A percentile compares a stretch with the other conserved stretches of the same genome.
phyloP scores from a whole-genome alignment of 148 eudicot species.

The Rhododendron ovatum region DNA sequence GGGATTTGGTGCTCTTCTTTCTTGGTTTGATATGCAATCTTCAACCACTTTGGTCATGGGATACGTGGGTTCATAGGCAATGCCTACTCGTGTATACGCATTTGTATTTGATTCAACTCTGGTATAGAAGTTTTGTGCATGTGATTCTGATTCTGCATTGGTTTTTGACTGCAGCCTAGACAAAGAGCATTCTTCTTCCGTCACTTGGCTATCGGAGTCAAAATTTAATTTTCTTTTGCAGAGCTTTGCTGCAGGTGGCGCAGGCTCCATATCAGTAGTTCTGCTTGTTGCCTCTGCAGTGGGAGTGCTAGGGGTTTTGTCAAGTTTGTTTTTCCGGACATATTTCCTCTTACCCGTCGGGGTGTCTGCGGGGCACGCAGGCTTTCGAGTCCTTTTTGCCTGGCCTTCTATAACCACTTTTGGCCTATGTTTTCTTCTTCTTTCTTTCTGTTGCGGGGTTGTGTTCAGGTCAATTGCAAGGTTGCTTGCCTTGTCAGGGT shows the following conservation, averaged over 20 bases:
- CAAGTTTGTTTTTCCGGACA: slow-evolving; percentile 41
- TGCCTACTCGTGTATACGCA: slow-evolving; percentile 25
- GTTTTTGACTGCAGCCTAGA: slow-evolving; percentile 14
- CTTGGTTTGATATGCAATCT: slow-evolving; percentile 26
- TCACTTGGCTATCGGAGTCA: slow-evolving; percentile 39
- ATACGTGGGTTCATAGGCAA: slow-evolving; percentile 23
- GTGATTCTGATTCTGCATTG: slow-evolving; percentile 16
- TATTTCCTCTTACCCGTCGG: slow-evolving; percentile 49
- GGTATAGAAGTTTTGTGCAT: slow-evolving; percentile 16
- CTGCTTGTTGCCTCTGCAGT: slow-evolving; percentile 20
- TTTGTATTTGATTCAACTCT: slow-evolving; percentile 22
- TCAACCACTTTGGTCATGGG: slow-evolving; percentile 23
- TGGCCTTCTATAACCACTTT: slow-evolving; percentile 75
- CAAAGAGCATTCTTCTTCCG: slow-evolving; percentile 27
- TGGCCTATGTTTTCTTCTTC: slow-evolving; percentile 78
- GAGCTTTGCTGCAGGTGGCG: slow-evolving; percentile 24
- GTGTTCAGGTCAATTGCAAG: slow-evolving; percentile 45
- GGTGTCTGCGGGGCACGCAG: slow-evolving; percentile 25
- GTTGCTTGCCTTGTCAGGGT: slow-evolving; percentile 46
- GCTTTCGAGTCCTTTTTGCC: slow-evolving; percentile 39
- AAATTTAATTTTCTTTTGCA: slow-evolving; percentile 65
- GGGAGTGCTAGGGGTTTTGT: slow-evolving; percentile 32
- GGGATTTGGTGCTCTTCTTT: slow-evolving; percentile 6
- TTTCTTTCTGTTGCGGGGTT: slow-evolving; percentile 63
- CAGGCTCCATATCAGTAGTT: slow-evolving; percentile 15